Base-by-base conservation (phyloP, 2,329 filamentous ascomycete genomes). In the Hypoxylon sp. region DNA sequence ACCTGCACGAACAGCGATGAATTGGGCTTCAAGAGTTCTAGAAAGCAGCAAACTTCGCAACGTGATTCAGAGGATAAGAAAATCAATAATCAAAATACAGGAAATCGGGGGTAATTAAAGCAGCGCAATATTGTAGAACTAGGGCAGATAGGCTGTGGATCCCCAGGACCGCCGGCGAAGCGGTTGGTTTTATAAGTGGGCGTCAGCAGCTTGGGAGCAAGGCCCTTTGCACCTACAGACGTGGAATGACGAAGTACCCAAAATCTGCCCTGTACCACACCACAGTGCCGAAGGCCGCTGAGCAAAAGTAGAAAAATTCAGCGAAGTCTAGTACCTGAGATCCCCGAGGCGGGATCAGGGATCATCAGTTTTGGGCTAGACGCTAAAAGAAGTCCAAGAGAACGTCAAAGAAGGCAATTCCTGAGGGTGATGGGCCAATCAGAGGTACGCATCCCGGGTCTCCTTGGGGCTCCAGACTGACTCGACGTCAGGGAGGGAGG, bases 361-460 rank as follows among this genome's bases (percentile, higher is more conserved):
- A 67, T 67, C 51, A 67, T 67, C 51, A 42, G 37, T 65, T n/a
- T 63, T 61, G 68, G 70, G 64, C 70, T 67, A 67, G 70, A 72
- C 70, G 63, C 70, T 70, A 70, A 61, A 64, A 70, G 70, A 68
- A 71, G 66, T 57, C 69, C 66, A 55, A 69, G 52, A 68, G 68
- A 67, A 73, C 54, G 59, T 73, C 70, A 66, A 73, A 73, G 71
- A 73, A 71, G 70, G 71, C 59, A 71, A 73, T 71, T 72, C 58
- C 54, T 62, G 46, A 55, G 59, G 54, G 42, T 26, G 10, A 58
- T 31, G 22, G 19, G 47, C 71, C 70, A 73, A 73, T 73, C 71
- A 72, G 35, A 51, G 2, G 35, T 35, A 44, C 14, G 10, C n/a
- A 22, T 52, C 50, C 53, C 44, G 17, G 13, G 22, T 54, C 48